A percentile compares a stretch with the other conserved stretches of the same genome.
These are phyloP conservation scores for Penicillium lividum DNA, from an alignment of 495 filamentous ascomycete genomes.

Conservation along the genomic window DNA sequence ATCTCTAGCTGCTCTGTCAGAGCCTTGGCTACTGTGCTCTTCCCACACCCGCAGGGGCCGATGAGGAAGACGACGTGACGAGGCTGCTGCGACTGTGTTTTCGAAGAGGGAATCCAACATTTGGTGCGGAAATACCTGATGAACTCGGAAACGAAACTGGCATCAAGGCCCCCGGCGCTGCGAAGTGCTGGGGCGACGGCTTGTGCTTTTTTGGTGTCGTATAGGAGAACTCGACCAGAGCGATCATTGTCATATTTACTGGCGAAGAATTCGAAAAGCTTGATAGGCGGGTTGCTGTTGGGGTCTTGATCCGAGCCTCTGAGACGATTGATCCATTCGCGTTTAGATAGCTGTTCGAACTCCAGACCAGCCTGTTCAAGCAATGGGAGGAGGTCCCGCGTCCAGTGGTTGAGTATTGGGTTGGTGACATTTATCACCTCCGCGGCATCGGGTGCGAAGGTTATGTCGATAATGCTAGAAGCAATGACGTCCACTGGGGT, in stretches of 20 bases:
- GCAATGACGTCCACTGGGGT: constrained; percentile 62
- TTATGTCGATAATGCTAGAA: constrained; percentile 31
- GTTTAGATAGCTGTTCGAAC: constrained; percentile 46
- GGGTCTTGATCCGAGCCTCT: constrained; percentile 35
- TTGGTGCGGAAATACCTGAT: constrained; percentile 22
- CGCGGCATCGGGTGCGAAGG: constrained; percentile 15
- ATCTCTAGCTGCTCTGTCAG: constrained; percentile 15
- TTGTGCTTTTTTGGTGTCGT: constrained; percentile 27
- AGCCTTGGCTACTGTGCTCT: constrained; percentile 22
- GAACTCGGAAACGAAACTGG: constrained; percentile 14
- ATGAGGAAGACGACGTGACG: constrained; percentile 27
- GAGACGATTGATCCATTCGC: constrained; percentile 53
- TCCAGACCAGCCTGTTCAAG: constrained; percentile 40
- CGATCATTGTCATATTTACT: constrained; percentile 43
- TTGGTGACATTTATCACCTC: constrained; percentile 46
- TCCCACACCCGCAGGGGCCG: constrained; percentile 27
- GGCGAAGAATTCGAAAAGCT: constrained; percentile 49
- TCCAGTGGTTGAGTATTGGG: constrained; percentile 50
- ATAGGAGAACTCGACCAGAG: constrained; percentile 21
- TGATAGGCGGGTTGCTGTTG: constrained; percentile 44
- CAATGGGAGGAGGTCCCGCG: constrained; percentile 47
- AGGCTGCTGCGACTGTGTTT: background rate
- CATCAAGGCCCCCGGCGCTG: constrained; percentile 14
- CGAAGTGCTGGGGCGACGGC: constrained; percentile 20
- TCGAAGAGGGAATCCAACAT: constrained; percentile 14